These are phyloP conservation scores for Laburnicola sp. DNA, from an alignment of 2,329 filamentous ascomycete species.

Conservation along the genomic window DNA sequence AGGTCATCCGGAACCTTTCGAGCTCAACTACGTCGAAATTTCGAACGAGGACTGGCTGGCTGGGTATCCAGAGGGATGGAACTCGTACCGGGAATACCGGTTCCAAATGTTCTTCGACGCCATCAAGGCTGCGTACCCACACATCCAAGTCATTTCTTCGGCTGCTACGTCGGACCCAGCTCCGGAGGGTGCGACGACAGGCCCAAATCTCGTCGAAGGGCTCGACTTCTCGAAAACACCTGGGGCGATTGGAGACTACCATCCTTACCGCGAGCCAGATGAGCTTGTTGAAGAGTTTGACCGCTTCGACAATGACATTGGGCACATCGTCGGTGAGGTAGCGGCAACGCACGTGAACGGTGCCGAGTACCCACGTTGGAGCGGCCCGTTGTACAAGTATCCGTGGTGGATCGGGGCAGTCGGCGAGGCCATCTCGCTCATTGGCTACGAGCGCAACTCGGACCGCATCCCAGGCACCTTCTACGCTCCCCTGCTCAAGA, in stretches of 20 bases:
- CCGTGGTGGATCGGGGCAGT: slow-evolving; percentile 59
- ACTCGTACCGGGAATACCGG: slow-evolving; percentile 38
- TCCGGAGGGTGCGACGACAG: slow-evolving; percentile 33
- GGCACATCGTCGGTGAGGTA: slow-evolving; percentile 42
- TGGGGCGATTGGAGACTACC: slow-evolving; percentile 44
- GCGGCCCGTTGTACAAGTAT: slow-evolving; percentile 26
- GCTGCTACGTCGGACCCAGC: slow-evolving; percentile 35
- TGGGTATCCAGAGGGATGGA: slow-evolving; percentile 32
- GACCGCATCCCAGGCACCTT: slow-evolving; percentile 59
- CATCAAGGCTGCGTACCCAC: slow-evolving; percentile 38
- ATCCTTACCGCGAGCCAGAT: slow-evolving; percentile 50
- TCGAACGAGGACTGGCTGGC: slow-evolving; percentile 47
- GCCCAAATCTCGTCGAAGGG: slow-evolving; percentile 37
- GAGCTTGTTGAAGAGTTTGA: slow-evolving; percentile 49
- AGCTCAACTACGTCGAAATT: slow-evolving; percentile 45
- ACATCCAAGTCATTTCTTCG: slow-evolving; percentile 43
- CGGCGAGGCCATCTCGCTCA: slow-evolving; percentile 65
- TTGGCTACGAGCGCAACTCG: slow-evolving; percentile 67
- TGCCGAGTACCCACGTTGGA: slow-evolving; percentile 29
- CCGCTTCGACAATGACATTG: slow-evolving; percentile 48
- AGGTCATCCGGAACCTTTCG: slow-evolving; percentile 43
- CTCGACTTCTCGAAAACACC: slow-evolving; percentile 21
- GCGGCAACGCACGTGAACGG: slow-evolving; percentile 40
- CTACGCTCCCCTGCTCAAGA: slow-evolving; percentile 40
- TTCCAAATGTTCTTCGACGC: slow-evolving; percentile 40